Base-by-base conservation (phyloP, 306 rosid species). In the Corylus avellana region DNA sequence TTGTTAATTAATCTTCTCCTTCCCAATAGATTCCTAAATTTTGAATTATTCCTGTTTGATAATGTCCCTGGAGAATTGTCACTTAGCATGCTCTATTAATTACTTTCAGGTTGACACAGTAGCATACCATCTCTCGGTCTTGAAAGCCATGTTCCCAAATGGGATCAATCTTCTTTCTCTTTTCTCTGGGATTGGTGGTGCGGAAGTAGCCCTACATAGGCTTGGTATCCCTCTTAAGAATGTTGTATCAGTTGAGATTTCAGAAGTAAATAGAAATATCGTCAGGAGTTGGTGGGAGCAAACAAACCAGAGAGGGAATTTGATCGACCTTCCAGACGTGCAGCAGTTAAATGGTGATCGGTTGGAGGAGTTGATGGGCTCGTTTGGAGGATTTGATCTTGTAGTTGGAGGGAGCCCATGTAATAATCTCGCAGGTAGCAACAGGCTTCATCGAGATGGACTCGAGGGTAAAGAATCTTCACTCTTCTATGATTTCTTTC, bases 281-380 rank as follows among this genome's bases (percentile, higher is more conserved):
- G 91, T 96, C 0, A 85, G 96, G 79, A 82, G 97, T 62, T 96
- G 99, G 99, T 96, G 99, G 99, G 99, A 96, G 77, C 99, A 96
- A 78, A 96, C 99, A 0, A 96, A 86, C 79, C 99, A 96, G 84
- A 91, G 73, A 57, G 99, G 99, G 17, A 85, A 82, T 67, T 74
- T 96, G 71, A 29, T 79, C 56, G 94, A 96, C 79, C 67, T 93
- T 14, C 91, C 73, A 0, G 99, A 93, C 44, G 94, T 96, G 42
- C 91, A 80, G 59, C 82, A 69, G 80, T 81, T 96, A 53, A 66
- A 91, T 56, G 86, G 78, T 0, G 88, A 88, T 3, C 87, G 87
- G 35, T 83, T 93, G 81, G 91, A 89, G 85, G 55, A 83, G 74
- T 73, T 80, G 25, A 96, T 93, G 90, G 72, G 44, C 9, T 8